A percentile compares a stretch with the other conserved stretches of the same genome.
These are phyloP conservation scores for Calonectria leucothoes DNA, from an alignment of 2,329 filamentous ascomycete species.

Conservation along the genomic window DNA sequence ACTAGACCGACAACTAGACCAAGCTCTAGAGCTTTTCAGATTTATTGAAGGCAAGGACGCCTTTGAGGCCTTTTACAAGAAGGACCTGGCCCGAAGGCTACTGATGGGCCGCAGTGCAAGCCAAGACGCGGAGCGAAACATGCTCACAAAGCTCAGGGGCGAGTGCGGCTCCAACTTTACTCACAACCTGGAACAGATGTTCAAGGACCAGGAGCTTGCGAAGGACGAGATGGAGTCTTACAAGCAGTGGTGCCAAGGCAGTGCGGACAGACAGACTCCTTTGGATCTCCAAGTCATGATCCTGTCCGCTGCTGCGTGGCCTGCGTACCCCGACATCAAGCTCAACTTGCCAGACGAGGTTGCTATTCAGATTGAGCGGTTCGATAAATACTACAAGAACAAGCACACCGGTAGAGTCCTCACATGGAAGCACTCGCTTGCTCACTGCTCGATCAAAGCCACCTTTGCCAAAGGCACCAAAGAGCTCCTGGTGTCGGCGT, in stretches of 20 bases:
- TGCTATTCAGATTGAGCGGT: conserved; percentile 80
- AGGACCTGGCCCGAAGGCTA: conserved; percentile 88
- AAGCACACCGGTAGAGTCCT: conserved; percentile 91
- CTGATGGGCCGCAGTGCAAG: conserved; percentile 94
- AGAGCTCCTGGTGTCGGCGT: conserved; percentile 90
- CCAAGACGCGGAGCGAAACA: conserved; percentile 94
- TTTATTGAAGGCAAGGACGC: conserved; percentile 98
- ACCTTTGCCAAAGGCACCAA: conserved; percentile 84
- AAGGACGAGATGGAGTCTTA: conserved; percentile 95
- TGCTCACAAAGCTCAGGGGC: conserved; percentile 90
- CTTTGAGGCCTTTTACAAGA: conserved; percentile 99
- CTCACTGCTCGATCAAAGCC: conserved; percentile 87
- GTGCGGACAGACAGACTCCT: conserved; percentile 57
- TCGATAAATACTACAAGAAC: conserved; percentile 85
- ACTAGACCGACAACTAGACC: conserved; percentile 90
- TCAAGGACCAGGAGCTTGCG: conserved; percentile 95
- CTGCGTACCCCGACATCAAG: conserved; percentile 81
- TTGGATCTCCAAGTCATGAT: conserved; percentile 84
- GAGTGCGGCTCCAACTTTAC: conserved; percentile 97
- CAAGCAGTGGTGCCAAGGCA: conserved; percentile 73
- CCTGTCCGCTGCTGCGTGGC: conserved; percentile 93
- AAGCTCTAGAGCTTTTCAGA: conserved; percentile 92
- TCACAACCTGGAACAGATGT: conserved; percentile 98
- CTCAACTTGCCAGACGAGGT: conserved; percentile 83
- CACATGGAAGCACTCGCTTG: conserved; percentile 93